Percentiles rank a stretch among this genome's conserved stretches.
These are phyloP conservation scores for Tephrocybe sp. DNA, from an alignment of 768 basidiomycete genomes.

Conservation along the genomic window DNA sequence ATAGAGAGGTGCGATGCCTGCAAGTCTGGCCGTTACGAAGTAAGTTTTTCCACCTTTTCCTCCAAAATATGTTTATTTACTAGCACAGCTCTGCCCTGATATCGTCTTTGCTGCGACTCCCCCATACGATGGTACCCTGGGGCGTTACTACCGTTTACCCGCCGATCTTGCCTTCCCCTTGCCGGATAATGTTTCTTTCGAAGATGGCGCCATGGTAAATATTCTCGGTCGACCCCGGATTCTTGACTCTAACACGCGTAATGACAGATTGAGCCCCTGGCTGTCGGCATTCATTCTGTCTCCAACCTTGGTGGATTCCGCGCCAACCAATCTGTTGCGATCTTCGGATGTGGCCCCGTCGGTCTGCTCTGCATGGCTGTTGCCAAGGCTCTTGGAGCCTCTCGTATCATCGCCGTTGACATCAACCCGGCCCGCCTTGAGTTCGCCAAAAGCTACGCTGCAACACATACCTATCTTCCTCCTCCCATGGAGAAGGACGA, in stretches of 20 bases:
- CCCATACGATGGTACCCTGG: conserved; percentile 88
- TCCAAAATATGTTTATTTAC: not conserved
- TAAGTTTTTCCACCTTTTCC: conserved; percentile 27
- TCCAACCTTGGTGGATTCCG: conserved; percentile 70
- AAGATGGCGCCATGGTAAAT: conserved; percentile 90
- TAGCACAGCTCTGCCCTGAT: conserved; percentile 71
- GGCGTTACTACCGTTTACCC: conserved; percentile 82
- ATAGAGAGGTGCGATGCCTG: conserved; percentile 71
- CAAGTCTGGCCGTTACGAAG: conserved; percentile 82
- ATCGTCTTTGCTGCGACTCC: conserved; percentile 92
- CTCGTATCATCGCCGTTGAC: conserved; percentile 81
- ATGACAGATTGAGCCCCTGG: conserved; percentile 84
- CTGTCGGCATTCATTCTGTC: conserved; percentile 90
- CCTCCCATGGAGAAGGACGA: conserved; percentile 61
- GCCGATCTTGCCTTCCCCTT: conserved; percentile 82
- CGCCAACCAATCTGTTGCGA: conserved; percentile 70
- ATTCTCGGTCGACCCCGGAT: not conserved
- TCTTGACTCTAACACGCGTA: conserved; percentile 1
- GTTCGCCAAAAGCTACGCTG: conserved; percentile 84
- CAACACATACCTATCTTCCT: conserved; percentile 73
- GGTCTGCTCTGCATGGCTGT: conserved; percentile 94
- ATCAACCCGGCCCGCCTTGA: conserved; percentile 72
- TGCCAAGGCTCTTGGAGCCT: conserved; percentile 90
- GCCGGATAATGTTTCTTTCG: conserved; percentile 80
- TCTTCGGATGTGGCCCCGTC: conserved; percentile 87